Evolutionary conservation across 2,329 filamentous ascomycete species (phyloP), one percentile per base, ranked within the genome.

Genomic region (Anthostomella pinea): DNA sequence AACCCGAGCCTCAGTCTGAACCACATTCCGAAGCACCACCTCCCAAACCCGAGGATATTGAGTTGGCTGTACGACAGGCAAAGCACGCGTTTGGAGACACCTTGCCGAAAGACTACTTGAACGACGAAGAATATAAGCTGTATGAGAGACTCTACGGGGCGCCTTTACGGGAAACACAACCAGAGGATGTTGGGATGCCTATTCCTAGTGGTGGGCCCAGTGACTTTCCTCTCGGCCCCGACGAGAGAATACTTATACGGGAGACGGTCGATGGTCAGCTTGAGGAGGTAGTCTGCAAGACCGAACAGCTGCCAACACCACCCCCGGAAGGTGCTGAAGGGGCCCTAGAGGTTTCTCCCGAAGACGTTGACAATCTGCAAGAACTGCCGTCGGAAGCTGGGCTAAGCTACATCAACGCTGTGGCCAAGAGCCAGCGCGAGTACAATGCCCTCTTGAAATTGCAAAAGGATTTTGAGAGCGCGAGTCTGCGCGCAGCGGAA

Each of bases 111-210:
- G 81, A 75, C 21, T 79, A 87, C 51, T 62, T 96, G 33, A 80
- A 71, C 21, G 70, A 73, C 1, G 76, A 84, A 35, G 89, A 95
- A 59, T 81, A 84, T 53, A 68, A 67, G 30, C 66, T 95, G 1
- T 95, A 95, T 61, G 80, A 85, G 56, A 74, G 88, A 46, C 66
- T 95, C 11, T 96, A 93, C 59, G 91, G 90, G 2, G 71, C 81
- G 21, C 87, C 89, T 2, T 58, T 86, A 43, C 72, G 81, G 26
- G 72, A 76, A 34, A 83, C 78, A 2, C 61, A 55, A 6, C 71
- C 75, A 2, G 79, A 82, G 39, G 77, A 84, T 59, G 70, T 79
- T 4, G 79, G 64, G 17, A 73, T 67, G 42, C 64, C 68, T 1
- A 43, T 65, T 39, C 32, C 61, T 56, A 50, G 51, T 7, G 44